Evolutionary conservation across 139 green algal genomes (phyloP), one percentile per base, ranked within the genome.

Genomic region (Yamagishiella unicocca): DNA sequence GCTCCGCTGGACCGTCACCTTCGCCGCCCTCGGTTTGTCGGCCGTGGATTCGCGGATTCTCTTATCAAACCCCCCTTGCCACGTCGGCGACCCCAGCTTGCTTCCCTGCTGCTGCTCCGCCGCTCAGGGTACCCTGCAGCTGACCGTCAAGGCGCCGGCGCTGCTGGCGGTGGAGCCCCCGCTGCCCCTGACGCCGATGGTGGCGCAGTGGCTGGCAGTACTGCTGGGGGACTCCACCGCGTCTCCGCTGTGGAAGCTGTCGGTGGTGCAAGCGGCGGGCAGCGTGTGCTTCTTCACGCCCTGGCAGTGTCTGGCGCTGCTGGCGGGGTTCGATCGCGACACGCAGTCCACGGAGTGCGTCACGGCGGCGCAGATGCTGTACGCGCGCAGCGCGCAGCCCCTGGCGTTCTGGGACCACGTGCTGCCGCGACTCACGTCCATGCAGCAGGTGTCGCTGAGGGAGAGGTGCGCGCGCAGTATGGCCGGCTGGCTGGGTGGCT

Each of bases 181-280:
- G 14, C 37, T 55, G 4, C 31, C 84, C 14, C 55, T 89, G 24
- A 42, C 62, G 12, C 29, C 46, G 7, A 31, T 46, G 37, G 78
- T 85, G n/a, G 71, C 83, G 2, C 58, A 73, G 6, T 92, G 89
- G 89, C 81, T 92, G 84, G 45, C 83, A 14, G 50, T 31, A 2
- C 70, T 82, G 38, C 61, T 92, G 62, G 40, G 29, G 1, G 76
- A 87, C 55, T 35, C 64, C 12, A 33, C 24, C 21, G 43, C 50
- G 0, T 67, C 64, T n/a, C 45, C 81, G n/a, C 86, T 92, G 43
- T 92, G 87, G 84, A 90, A 90, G 82, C 76, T 92, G 54, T 62
- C 72, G 5, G 73, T 90, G 37, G 76, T 92, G n/a, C 53, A 88
- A 58, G 85, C 86, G 2, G 86, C 75, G 17, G 87, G 85, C 83